Evolutionary conservation across 768 basidiomycete genomes (phyloP), one percentile per base, ranked within the genome.

Genomic region (Chiua virens): DNA sequence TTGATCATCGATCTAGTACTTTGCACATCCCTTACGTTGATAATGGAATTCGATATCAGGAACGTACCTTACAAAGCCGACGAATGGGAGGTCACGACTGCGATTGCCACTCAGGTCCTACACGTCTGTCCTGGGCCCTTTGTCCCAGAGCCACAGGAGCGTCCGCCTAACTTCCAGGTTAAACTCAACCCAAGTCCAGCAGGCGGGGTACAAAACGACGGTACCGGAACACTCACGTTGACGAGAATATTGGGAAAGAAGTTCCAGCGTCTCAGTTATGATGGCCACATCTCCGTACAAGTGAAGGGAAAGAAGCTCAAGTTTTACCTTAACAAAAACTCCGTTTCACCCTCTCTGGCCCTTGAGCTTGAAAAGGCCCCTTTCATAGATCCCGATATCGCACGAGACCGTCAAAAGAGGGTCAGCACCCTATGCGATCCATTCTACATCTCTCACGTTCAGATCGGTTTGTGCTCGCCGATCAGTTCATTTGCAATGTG

Each of bases 81-180:
- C 49, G 60, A 75, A 39, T 86, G 78, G 74, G 77, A 79, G 30
- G 73, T 89, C 17, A 84, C 78, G 20, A 75, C 80, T 34, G 72
- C 67, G 7, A 73, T 92, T 41, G 80, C 81, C 1, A 48, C 3
- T 5, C 63, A 57, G 5, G 72, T 85, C 32, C 67, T 92, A 1
- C 89, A 90, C 55, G 43, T 46, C 39, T 62, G 55, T 28, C 65
- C 69, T 1, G 68, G 68, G 4, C 34, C 27, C 3, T 71, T 69
- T 41, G 61, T 69, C 13, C 52, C 61, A 10, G 45, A 42, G 38
- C 48, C 55, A 28, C 48, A 55, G 30, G 64, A 62, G 18, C 59
- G 60, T 23, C 57, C 40, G 32, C 72, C 86, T 32, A 90, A 91
- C 54, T 91, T 90, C 67, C 57, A 69, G 38, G 78, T 91, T 47